Base-by-base conservation (phyloP, 192 early-diverging fungal species). In the Mortierella hygrophila region DNA sequence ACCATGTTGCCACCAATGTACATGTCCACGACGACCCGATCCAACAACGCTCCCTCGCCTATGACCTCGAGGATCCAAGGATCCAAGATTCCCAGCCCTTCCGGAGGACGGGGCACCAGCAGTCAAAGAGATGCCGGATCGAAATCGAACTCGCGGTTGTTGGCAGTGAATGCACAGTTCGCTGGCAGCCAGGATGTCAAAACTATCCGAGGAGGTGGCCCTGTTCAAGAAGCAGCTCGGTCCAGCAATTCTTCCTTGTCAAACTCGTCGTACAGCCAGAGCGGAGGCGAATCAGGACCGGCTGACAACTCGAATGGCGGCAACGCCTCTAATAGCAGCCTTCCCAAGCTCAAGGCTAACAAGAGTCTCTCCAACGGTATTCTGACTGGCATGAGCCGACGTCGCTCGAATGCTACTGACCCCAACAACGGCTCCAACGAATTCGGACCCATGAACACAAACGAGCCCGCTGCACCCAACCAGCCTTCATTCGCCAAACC, bases 1-100 rank as follows among this genome's bases (percentile, higher is more conserved):
- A 88, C 77, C 54, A 90, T 57, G 23, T 80, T 87, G 68, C 90
- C 89, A 1, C 77, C 89, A 26, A 90, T 84, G 82, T 88, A 83
- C 42, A 88, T 79, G 69, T 82, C 90, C 57, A 89, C 88, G 8
- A 82, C 85, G 7, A 73, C 84, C 23, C 77, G 84, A 54, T 44
- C 65, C 20, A 78, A 38, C n/a, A 80, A 77, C 32, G 54, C 74
- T 9, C 69, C 78, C 35, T 80, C 83, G 1, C 74, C 82, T 9
- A 85, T 85, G 74, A 55, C 78, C 0, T 57, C 78, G 4, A 75
- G 74, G 29, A 32, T 77, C 5, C 41, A 71, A 20, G 84, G 75
- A 69, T 81, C 84, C 37, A 86, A 86, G 65, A 80, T 86, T 21
- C 84, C 84, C 11, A 86, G 84, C 29, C 79, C 84, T 52, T 86